Conservation (phyloP, 164 flowering plant species). For the Houttuynia cordata region DNA sequence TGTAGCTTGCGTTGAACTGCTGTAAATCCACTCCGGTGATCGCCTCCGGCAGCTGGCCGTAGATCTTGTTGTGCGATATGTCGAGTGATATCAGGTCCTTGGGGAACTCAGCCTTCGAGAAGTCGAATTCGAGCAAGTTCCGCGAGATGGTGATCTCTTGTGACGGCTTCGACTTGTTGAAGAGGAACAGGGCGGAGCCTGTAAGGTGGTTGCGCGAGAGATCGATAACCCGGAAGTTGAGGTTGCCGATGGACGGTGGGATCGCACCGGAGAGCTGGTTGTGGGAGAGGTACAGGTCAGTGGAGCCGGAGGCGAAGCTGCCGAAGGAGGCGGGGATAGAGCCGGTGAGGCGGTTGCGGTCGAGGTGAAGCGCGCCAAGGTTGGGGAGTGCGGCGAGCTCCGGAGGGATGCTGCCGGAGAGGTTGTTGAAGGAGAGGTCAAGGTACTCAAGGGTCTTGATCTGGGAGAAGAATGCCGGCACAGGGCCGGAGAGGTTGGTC, state of each 20-base stretch:
- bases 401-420: conserved; percentile 56
- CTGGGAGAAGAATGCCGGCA: conserved; percentile 42
- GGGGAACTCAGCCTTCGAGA: conserved; percentile 36
- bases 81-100: conserved; percentile 25
- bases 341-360: conserved; percentile 56
- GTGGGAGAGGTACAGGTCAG: conserved; percentile 37
- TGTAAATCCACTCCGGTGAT: conserved; percentile 11
- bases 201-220: conserved; percentile 38
- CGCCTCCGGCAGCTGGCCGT: conserved; percentile 30
- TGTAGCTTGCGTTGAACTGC: conserved; percentile 25
- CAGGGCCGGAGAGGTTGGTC: conserved; percentile 44
- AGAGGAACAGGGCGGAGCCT: conserved; percentile 35
- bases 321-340: conserved; percentile 30
- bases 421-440: conserved; percentile 31
- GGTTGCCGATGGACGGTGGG: conserved; percentile 32
- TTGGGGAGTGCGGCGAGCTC: conserved; percentile 29
- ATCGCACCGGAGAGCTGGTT: conserved; percentile 49
- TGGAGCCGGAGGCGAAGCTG: conserved; percentile 1
- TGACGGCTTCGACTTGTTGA: conserved; percentile 24
- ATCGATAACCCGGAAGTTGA: conserved; percentile 23
- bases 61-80: conserved; percentile 38
- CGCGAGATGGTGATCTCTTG: conserved; percentile 26
- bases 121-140: conserved; percentile 37
- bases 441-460: conserved; percentile 3
- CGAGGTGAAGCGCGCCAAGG: conserved; percentile 30